Percentiles rank a stretch among this genome's conserved stretches.
phyloP scores from a whole-genome alignment of 768 basidiomycete species.

The Cyathus striatus region DNA sequence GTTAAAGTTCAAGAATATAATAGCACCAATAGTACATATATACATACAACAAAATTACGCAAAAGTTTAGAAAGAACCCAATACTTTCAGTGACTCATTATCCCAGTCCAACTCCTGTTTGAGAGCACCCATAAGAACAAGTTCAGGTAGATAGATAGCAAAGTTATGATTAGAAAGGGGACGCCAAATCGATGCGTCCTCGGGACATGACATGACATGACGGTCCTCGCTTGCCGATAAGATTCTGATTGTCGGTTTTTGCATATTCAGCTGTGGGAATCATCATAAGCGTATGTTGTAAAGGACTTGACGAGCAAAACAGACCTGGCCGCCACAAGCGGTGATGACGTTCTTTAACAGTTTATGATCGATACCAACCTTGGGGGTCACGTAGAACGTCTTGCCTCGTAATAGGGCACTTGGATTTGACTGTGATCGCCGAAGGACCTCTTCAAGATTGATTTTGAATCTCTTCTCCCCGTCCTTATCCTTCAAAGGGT shows the following conservation, averaged over 20 bases:
- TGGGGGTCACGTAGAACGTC: slow-evolving; percentile 73
- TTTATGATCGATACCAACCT: slow-evolving; percentile 51
- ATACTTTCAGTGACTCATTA: slow-evolving; percentile 29
- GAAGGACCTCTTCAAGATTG: slow-evolving; percentile 55
- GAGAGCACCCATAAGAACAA: slow-evolving; percentile 59
- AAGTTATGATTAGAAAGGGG: slow-evolving; percentile 43
- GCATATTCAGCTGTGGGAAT: slow-evolving; percentile 30
- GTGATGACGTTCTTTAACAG: slow-evolving; percentile 65
- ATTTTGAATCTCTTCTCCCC: slow-evolving; percentile 68
- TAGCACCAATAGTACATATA: no score
- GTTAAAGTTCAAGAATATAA: no score
- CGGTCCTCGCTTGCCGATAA: slow-evolving; percentile 46
- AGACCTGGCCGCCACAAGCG: slow-evolving; percentile 69
- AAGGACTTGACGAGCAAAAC: slow-evolving; percentile 8
- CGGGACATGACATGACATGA: slow-evolving; percentile 60
- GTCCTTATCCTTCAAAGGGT: slow-evolving; percentile 50
- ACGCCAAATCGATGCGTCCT: slow-evolving; percentile 64
- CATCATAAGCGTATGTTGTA: slow-evolving; percentile 1
- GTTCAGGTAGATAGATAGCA: slow-evolving; percentile 64
- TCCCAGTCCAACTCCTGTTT: slow-evolving; percentile 69
- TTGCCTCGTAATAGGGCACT: slow-evolving; percentile 59
- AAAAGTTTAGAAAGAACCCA: no score
- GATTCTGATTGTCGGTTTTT: slow-evolving; percentile 50
- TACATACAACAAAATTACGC: no score
- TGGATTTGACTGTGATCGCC: slow-evolving; percentile 44